Base-by-base conservation (phyloP, 2,329 filamentous ascomycete species). In the Trichophyton verrucosum region DNA sequence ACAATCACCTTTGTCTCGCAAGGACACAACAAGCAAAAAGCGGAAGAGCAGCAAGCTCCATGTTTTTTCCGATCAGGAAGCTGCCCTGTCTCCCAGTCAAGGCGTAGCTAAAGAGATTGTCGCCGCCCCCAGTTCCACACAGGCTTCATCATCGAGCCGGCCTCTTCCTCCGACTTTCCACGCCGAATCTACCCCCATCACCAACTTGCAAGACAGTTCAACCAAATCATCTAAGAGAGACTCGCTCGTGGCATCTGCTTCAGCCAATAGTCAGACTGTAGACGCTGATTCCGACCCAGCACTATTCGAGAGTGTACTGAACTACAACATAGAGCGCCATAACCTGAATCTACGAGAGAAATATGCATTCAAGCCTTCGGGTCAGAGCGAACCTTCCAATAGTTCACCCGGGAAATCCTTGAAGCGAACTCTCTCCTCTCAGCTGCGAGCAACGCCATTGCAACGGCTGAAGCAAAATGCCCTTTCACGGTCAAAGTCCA, bases 1-100 rank as follows among this genome's bases (percentile, higher is more conserved):
- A 42, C 30, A 24, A 38, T 3, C 11, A 11, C 33, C 38, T 40
- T 55, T 30, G 27, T 33, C 11, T 9, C 38, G 27, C 1, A 42
- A 72, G 65, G 65, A 68, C 47, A 67, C 63, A 42, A 69, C 70
- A 47, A 74, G 62, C 17, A 78, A 75, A 63, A 75, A 74, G 65
- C 68, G 70, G 20, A 76, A 75, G 60, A 74, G 75, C 60, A 73
- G 75, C 13, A 71, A 72, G 7, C 70, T 81, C 61, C 76, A 74
- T 24, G 76, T 82, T 3, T 82, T 78, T 66, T 82, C 80, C 0
- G 80, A 82, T 65, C 79, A 81, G 38, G 33, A 40, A 5, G 30
- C 30, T 40, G 11, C 38, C 22, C 5, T 40, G 24, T 38, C 27
- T 20, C 33, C 55, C 13, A 24, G 27, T 53, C 49, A 30, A 24